phyloP scores from a whole-genome alignment of 768 basidiomycete genomes.

The Clathrus columnatus region DNA sequence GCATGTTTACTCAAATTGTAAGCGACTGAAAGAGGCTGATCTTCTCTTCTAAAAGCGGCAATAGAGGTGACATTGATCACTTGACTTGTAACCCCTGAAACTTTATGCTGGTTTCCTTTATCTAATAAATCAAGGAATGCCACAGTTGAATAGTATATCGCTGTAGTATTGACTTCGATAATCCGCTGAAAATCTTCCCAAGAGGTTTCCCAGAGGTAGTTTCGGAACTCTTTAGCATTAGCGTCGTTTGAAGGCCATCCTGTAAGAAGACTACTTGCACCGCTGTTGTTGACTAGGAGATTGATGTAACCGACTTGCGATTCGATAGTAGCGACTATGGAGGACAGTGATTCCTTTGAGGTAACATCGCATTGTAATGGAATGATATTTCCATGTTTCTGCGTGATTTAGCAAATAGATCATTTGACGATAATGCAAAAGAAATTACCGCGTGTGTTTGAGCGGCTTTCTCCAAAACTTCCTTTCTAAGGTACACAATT shows the following conservation, averaged over 20 bases:
- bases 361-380: conserved; percentile 11
- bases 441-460: conserved; percentile 1
- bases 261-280: background rate
- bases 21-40: conserved; percentile 29
- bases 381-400: conserved; percentile 10
- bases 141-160: conserved; percentile 66
- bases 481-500: background rate
- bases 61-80: conserved; percentile 66
- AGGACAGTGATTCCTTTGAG: background rate
- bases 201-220: conserved; percentile 47
- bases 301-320: conserved; percentile 7
- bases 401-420: background rate
- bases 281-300: conserved; percentile 14
- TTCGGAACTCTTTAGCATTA: conserved; percentile 52
- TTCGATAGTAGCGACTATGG: conserved; percentile 6
- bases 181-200: conserved; percentile 54
- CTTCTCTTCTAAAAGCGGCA: conserved; percentile 57
- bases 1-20: conserved; percentile 76
- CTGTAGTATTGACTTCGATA: conserved; percentile 63
- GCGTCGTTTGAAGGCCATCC: conserved; percentile 24
- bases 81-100: conserved; percentile 40
- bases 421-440: background rate
- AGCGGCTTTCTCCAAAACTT: conserved; percentile 13
- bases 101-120: conserved; percentile 46
- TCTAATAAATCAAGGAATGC: conserved; percentile 76